Base-by-base conservation (phyloP, 2,329 filamentous ascomycete species). In the Dothistroma septosporum region DNA sequence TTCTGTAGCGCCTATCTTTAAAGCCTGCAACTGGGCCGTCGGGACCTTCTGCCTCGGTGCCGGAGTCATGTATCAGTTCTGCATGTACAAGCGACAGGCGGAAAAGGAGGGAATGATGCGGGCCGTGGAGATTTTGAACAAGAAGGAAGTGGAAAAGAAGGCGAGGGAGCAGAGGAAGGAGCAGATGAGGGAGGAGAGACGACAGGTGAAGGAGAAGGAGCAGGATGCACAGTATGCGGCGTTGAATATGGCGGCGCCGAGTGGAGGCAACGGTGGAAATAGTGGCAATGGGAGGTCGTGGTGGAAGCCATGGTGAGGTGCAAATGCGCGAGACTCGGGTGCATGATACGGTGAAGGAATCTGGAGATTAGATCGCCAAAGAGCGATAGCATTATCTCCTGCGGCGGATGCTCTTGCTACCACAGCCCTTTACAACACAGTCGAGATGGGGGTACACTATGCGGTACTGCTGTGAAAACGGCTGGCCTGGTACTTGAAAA, bases 51-150 rank as follows among this genome's bases (percentile, higher is more conserved):
- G 87, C 24, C 73, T 88, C 21, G 84, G 83, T 7, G 87, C 89
- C n/a, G 79, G 89, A 52, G 82, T 83, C 32, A 87, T 88, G 55
- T 94, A 92, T 76, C 91, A 97, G 76, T 91, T 89, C 71, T 97
- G 93, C 77, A 87, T 92, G 71, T 87, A 87, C 67, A 83, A 84
- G 63, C 83, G 92, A 61, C 81, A 84, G 53, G 82, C 88, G 62
- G 93, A 97, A 76, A 85, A 87, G 69, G 85, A 87, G 63, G 89
- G 91, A 64, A 93, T 99, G 87, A 89, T 89, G 74, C 82, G 91
- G 66, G 90, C 90, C 4, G 88, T 96, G 58, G 91, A 96, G 72
- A 85, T 94, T 61, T 88, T 93, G 75, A 86, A 89, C 71, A 81
- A 84, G 69, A 87, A 92, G 75, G 87, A 90, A 70, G 80, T 82